Base-by-base conservation (phyloP, 176 grass and related monocot species). In the Coix lacrymajobi region DNA sequence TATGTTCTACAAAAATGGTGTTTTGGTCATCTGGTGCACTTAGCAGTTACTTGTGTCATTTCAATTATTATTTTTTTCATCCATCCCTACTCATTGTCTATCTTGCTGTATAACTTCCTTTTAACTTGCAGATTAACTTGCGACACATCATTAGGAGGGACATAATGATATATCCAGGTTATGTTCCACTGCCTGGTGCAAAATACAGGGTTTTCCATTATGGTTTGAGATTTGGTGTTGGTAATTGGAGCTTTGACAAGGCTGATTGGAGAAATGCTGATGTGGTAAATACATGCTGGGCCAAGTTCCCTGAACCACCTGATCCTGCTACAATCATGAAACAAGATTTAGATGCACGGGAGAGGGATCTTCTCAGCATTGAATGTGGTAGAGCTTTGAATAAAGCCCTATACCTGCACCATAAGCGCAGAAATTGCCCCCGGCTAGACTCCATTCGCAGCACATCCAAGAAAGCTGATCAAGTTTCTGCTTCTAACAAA, bases 241-340 rank as follows among this genome's bases (percentile, higher is more conserved):
- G 91, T 69, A 88, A 88, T 66, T 98, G 96, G 96, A 98, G 96
- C 69, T 95, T 98, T 78, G 96, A 98, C 67, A 98, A 98, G 87
- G 92, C 96, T 83, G 87, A 90, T 40, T 98, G 96, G 96, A 90
- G 96, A 90, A 69, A 88, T 51, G 7, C 52, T 49, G 93, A 98
- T 70, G 69, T 98, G 38, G 91, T 95, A 79, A 98, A 95, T 77
- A 93, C 71, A 52, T 98, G 93, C 65, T 98, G 93, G 96, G 82
- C 87, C 40, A 93, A 85, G 81, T 95, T 98, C 77, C 96, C 91
- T 78, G 91, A 98, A 68, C 89, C 96, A 56, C 96, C 96, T 75
- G 88, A 98, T 86, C 91, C 89, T n/a, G 75, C 85, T 85, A 84
- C 77, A 58, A 40, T 98, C 79, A 67, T 68, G 22, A 74, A 62